These are phyloP conservation scores for Trypethelium eluteriae DNA, from an alignment of 495 filamentous ascomycete species.

Conservation along the genomic window DNA sequence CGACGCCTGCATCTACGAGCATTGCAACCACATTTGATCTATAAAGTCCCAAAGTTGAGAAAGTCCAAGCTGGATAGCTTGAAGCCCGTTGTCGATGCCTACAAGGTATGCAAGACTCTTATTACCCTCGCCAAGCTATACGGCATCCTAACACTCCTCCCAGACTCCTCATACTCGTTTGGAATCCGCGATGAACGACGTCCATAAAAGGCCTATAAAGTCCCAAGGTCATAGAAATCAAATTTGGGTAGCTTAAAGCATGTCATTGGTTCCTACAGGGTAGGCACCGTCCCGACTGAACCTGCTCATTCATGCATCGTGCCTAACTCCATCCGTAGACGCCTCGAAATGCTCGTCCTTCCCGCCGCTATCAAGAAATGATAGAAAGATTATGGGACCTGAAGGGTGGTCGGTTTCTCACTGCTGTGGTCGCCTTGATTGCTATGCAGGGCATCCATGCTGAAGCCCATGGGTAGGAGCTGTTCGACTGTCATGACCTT, in stretches of 20 bases:
- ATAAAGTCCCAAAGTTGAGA: not conserved
- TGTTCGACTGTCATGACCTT: constrained; percentile 58
- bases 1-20: not conserved
- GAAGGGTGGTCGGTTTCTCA: not conserved
- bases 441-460: constrained; percentile 24
- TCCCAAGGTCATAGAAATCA: not conserved
- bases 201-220: not conserved
- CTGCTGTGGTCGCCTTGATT: not conserved
- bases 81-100: not conserved
- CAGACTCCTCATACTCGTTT: not conserved
- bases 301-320: not conserved
- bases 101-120: not conserved
- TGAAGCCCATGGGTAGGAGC: constrained; percentile 30
- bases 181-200: not conserved
- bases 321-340: not conserved
- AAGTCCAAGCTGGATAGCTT: not conserved
- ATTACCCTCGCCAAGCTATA: not conserved
- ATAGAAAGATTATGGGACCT: not conserved
- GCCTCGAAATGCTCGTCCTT: not conserved
- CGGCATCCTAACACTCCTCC: not conserved
- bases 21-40: not conserved
- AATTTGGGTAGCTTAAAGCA: not conserved
- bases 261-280: not conserved
- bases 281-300: not conserved
- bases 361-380: not conserved